A percentile compares a stretch with the other conserved stretches of the same genome.
phyloP scores from a whole-genome alignment of 139 green algal species.

The Auxenochlorella pyrenoidosa region DNA sequence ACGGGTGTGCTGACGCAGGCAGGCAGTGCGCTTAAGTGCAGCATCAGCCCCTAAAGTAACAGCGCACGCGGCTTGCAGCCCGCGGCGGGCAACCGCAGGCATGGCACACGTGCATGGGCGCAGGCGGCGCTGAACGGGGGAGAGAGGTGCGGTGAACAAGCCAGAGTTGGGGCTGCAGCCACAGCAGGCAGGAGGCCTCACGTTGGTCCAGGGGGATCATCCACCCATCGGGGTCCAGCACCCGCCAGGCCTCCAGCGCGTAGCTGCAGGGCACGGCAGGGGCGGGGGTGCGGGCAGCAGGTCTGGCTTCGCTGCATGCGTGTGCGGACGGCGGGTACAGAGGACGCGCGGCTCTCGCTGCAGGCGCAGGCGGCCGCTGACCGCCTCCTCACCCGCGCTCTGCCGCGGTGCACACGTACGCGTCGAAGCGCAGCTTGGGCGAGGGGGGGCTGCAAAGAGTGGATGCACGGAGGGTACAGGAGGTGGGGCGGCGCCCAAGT shows the following conservation, averaged over 20 bases:
- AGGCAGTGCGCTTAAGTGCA: too few relatives aligned
- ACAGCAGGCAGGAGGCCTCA: neutral
- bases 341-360: neutral
- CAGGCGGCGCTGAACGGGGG: too few relatives aligned
- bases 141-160: neutral
- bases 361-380: neutral
- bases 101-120: too few relatives aligned
- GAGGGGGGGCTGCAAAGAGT: conserved; percentile 43
- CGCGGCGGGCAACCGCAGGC: too few relatives aligned
- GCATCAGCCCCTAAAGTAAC: too few relatives aligned
- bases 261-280: conserved; percentile 52
- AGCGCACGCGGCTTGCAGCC: too few relatives aligned
- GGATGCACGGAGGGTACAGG: conserved; percentile 43
- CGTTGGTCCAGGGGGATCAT: conserved; percentile 70
- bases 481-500: neutral
- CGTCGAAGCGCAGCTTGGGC: conserved; percentile 69
- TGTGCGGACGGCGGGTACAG: neutral
- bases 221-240: conserved; percentile 71
- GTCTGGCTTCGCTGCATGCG: neutral
- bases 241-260: conserved; percentile 86
- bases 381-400: conserved; percentile 59
- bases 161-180: neutral
- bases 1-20: too few relatives aligned
- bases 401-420: conserved; percentile 89
- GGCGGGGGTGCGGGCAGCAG: neutral